Base-by-base conservation (phyloP, 495 filamentous ascomycete species). In the Xylaria cubensis region DNA sequence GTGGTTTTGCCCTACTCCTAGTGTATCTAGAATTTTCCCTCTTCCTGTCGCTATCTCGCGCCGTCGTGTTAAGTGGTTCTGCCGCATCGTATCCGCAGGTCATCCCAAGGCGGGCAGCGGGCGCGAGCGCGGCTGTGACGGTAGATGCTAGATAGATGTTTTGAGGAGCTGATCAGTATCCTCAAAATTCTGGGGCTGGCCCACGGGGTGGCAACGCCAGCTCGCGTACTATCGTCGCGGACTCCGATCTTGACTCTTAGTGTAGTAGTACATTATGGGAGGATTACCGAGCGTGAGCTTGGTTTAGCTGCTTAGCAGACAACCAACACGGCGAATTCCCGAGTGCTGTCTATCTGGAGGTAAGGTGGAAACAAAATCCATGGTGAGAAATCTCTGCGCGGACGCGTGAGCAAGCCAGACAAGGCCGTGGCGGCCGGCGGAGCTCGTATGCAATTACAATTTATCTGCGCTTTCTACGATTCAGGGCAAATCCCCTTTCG, bases 371-470 rank as follows among this genome's bases (percentile, higher is more conserved):
- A 59, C 42, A 65, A 65, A 71, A 71, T 36, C 67, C 55, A 29
- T 66, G 21, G 44, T 34, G 42, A 55, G 68, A 71, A 71, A 65
- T 71, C 41, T 67, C 70, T 72, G 50, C 53, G 26, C 39, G n/a
- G 63, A 67, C 70, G 70, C 62, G 70, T 72, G 70, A 72, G 70
- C 70, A 67, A 58, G 70, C 55, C 51, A 50, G 50, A 65, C 53
- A 66, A 50, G 70, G 50, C 15, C 41, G 66, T 69, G 34, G 50
- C 65, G 50, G 46, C 44, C 62, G 15, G 34, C 58, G 61, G 59
- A 71, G 42, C 61, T 71, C 50, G 69, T 64, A 64, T 71, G 61
- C 51, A 56, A 65, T 65, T 58, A 56, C 29, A 39, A 39, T 59
- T 51, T 19, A 12, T 32, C 63, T 46, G 62, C 53, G 41, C 62